These are phyloP conservation scores for Leavenworthia alabamica DNA, from an alignment of 345 rosid species.

Conservation along the genomic window DNA sequence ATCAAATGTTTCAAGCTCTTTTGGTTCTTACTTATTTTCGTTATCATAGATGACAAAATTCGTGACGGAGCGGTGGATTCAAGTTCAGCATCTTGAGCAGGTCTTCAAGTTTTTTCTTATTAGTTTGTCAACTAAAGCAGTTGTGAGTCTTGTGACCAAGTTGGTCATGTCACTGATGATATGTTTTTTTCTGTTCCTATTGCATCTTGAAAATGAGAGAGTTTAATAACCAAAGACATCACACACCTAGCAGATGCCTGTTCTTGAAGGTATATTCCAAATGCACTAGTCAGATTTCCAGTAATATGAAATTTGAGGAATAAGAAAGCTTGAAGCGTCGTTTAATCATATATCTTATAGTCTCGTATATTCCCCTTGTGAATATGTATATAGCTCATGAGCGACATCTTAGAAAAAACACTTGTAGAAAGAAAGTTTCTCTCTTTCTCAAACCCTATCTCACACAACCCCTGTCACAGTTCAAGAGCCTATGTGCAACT, in stretches of 20 bases:
- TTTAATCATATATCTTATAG: constrained; percentile 5
- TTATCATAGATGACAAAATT: constrained; percentile 11
- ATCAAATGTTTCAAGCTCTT: background rate
- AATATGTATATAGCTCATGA: constrained; percentile 33
- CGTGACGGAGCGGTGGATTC: constrained; percentile 29
- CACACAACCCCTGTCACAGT: constrained; percentile 34
- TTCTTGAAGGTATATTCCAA: constrained; percentile 27
- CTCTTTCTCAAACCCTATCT: too few relatives aligned
- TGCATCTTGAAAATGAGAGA: constrained; percentile 22
- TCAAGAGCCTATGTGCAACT: constrained; percentile 36
- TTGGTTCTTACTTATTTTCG: background rate
- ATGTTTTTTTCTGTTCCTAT: background rate
- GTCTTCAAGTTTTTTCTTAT: too few relatives aligned
- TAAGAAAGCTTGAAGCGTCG: background rate
- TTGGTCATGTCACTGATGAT: background rate
- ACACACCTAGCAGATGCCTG: constrained; percentile 17
- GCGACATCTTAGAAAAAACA: constrained; percentile 31
- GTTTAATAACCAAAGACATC: constrained; percentile 23
- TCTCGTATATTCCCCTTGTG: background rate
- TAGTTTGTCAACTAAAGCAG: too few relatives aligned
- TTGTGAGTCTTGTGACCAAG: background rate
- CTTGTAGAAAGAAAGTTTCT: too few relatives aligned
- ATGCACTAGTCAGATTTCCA: background rate
- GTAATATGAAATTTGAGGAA: too few relatives aligned
- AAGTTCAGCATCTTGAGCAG: constrained; percentile 32